Evolutionary conservation across 352 stramenopile species (phyloP), one percentile per base, ranked within the genome.

Genomic region (Phytophthora aleatoria): DNA sequence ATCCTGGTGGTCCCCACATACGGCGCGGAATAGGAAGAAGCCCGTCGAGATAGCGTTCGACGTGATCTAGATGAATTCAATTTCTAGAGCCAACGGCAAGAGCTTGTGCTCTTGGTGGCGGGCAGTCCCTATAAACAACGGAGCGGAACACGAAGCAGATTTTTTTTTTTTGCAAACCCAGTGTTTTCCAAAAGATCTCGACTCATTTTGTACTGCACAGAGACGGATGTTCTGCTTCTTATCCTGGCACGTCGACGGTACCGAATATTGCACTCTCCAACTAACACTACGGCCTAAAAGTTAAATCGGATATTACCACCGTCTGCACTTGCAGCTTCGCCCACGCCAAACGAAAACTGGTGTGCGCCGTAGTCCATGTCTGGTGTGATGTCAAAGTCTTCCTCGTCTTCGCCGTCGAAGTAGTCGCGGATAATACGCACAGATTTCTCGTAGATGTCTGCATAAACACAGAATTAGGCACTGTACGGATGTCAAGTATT

Each of bases 391-490:
- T 85, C 73, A 27, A 79, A 82, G 69, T 98, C 97, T 60, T 98
- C 97, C 27, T 99, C 97, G 49, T 99, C 96, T 56, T 99, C 97
- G 15, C 97, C 95, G 36, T 96, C 96, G 77, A 99, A 99, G 83
- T 99, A 99, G 27, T 96, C 97, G 67, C 97, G 94, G 27, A 99
- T 83, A 59, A 99, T 98, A 60, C 91, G 90, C 50, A 98, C 77
- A 39, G 93, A 95, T 69, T 98, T 98, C 30, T 97, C 74, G 69
- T 98, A 98, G 28, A 98, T 89, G 27, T 89, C 87, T 95, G 61
- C 42, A 48, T 43, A 20, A 43, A 49, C 13, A 16, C 15, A 63
- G 13, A 30, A 41, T 61, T 39, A 61, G 38, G 9, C 39, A 54
- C 13, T 51, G n/a, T 31, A 15, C 5, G 26, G 15, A 27, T 39